Conservation (phyloP, 1,284 basidiomycete species). For the Cystobasidium sp. region DNA sequence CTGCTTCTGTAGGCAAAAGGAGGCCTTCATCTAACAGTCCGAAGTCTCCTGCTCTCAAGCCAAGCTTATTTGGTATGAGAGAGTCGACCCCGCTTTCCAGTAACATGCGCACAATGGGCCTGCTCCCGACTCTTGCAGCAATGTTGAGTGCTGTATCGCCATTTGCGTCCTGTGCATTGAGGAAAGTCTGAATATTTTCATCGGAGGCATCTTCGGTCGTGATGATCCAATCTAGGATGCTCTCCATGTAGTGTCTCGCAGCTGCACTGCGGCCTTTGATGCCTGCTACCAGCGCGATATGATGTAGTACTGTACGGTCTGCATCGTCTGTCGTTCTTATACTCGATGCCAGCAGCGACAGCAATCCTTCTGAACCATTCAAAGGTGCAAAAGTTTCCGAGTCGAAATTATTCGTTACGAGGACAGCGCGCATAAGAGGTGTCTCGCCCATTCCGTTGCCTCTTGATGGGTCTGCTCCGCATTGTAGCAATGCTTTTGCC, state of each 20-base stretch:
- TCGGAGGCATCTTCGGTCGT: conserved; percentile 5
- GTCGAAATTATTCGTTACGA: conserved; percentile 86
- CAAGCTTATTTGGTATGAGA: conserved; percentile 88
- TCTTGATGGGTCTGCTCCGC: conserved; percentile 80
- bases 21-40: conserved; percentile 82
- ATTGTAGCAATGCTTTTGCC: conserved; percentile 69
- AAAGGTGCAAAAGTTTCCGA: conserved; percentile 72
- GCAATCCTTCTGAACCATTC: conserved; percentile 54
- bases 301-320: conserved; percentile 90
- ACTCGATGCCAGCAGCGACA: conserved; percentile 66
- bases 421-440: conserved; percentile 85
- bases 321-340: conserved; percentile 89
- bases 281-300: conserved; percentile 87
- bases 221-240: conserved; percentile 71
- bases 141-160: conserved; percentile 97
- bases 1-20: conserved; percentile 63
- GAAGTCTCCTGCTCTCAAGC: conserved; percentile 89
- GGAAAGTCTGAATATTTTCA: conserved; percentile 69
- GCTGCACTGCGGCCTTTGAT: conserved; percentile 82
- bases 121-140: conserved; percentile 90
- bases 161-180: conserved; percentile 92
- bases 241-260: conserved; percentile 90
- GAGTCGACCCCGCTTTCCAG: conserved; percentile 93
- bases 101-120: conserved; percentile 81
- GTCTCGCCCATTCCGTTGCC: conserved; percentile 96